A percentile compares a stretch with the other conserved stretches of the same genome.
phyloP scores from a whole-genome alignment of 305 asterid genomes.

The Euphrasia arctica region DNA sequence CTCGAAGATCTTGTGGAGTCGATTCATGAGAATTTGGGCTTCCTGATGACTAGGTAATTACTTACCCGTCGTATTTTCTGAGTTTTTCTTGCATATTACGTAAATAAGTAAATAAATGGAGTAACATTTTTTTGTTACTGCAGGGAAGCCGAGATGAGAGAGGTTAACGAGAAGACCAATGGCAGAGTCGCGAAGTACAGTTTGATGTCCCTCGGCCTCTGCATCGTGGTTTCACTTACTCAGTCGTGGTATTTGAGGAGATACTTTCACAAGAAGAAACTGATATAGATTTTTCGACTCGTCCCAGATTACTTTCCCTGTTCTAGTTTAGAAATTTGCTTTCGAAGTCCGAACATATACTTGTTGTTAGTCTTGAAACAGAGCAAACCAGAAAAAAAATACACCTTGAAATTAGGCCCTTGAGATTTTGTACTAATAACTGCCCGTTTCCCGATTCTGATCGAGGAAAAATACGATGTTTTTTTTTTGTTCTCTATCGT shows the following conservation, averaged over 20 bases:
- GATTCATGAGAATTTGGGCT: conserved; percentile 37
- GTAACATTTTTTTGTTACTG: neutral
- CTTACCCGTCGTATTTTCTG: too few relatives aligned
- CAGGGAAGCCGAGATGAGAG: conserved; percentile 42
- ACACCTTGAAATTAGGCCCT: neutral
- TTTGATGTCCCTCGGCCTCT: conserved; percentile 30
- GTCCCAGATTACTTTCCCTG: neutral
- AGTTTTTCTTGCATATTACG: neutral
- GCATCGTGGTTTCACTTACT: conserved; percentile 27
- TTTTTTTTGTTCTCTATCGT: neutral
- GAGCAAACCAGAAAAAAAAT: neutral
- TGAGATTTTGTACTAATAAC: neutral
- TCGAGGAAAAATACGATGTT: neutral
- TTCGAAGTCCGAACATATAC: neutral
- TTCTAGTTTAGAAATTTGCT: neutral
- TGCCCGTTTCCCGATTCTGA: neutral
- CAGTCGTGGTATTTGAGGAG: conserved; percentile 35
- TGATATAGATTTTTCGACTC: conserved; percentile 28
- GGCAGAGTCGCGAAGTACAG: conserved; percentile 39
- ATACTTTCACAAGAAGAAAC: conserved; percentile 38
- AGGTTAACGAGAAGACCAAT: conserved; percentile 33
- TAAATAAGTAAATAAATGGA: neutral
- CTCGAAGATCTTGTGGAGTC: conserved; percentile 48
- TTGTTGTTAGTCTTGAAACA: neutral
- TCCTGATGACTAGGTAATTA: conserved; percentile 35